Evolutionary conservation across 2,329 filamentous ascomycete genomes (phyloP).

Genomic region (Neophaeococcomyces aloes): DNA sequence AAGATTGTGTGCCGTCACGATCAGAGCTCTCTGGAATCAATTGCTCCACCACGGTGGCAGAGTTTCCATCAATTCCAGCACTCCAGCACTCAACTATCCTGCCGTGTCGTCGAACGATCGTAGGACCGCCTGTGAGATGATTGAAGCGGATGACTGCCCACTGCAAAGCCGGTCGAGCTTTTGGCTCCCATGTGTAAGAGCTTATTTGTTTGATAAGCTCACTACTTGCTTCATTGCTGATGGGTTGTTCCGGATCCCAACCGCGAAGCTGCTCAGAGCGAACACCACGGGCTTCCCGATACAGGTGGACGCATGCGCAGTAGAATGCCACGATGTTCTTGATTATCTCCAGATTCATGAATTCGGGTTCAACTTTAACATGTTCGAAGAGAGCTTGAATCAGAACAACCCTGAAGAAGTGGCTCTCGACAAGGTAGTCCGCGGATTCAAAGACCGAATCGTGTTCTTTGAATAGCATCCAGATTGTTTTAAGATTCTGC

Average conservation of each 20-base stretch:
- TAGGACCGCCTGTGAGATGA: slow-evolving; percentile 11
- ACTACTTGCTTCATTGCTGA: slow-evolving; percentile 10
- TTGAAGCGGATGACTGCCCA: slow-evolving; percentile 15
- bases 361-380: slow-evolving; percentile 9
- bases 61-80: not conserved
- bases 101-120: not conserved
- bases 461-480: slow-evolving; percentile 5
- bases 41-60: no score
- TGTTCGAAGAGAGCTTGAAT: slow-evolving; percentile 4
- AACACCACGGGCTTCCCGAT: slow-evolving; percentile 7
- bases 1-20: no score
- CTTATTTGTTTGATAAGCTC: slow-evolving; percentile 12
- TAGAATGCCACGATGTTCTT: slow-evolving; percentile 17
- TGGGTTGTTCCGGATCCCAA: slow-evolving; percentile 6
- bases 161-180: slow-evolving; percentile 13
- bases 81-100: slow-evolving; percentile 9
- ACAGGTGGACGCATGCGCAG: slow-evolving; percentile 13
- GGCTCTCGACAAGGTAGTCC: slow-evolving; percentile 5
- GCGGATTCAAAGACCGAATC: not conserved
- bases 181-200: slow-evolving; percentile 9
- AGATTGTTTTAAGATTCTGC: slow-evolving; percentile 11
- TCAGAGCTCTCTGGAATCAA: no score
- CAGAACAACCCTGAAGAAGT: slow-evolving; percentile 12
- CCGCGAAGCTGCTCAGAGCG: slow-evolving; percentile 11
- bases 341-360: slow-evolving; percentile 12